phyloP scores from a whole-genome alignment of 306 rosid species.

The Clitoria ternatea region DNA sequence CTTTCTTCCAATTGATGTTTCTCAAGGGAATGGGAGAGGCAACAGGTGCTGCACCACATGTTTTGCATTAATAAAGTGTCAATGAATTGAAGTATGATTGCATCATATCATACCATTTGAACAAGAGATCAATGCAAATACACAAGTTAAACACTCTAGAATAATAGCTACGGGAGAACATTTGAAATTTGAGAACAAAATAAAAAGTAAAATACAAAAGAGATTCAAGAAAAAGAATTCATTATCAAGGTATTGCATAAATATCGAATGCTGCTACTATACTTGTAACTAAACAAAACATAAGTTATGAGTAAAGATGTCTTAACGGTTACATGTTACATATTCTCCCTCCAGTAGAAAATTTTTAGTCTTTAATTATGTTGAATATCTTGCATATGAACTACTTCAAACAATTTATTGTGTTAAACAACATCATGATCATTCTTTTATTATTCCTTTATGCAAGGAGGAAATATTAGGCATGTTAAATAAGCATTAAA shows the following conservation, averaged over 20 bases:
- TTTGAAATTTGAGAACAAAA: background rate
- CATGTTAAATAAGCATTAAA: background rate
- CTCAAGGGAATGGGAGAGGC: slow-evolving; percentile 53
- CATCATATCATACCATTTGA: background rate
- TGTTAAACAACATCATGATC: background rate
- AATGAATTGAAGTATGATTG: background rate
- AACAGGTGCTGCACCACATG: slow-evolving; percentile 43
- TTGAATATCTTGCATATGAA: background rate
- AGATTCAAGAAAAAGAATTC: background rate
- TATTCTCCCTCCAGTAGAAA: background rate
- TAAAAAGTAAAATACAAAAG: background rate
- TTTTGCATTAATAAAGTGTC: slow-evolving; percentile 2
- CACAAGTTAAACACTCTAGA: background rate
- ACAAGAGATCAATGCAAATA: background rate
- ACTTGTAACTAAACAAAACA: background rate
- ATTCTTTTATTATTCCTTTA: background rate
- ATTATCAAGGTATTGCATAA: background rate
- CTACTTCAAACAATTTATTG: background rate
- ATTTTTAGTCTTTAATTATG: background rate
- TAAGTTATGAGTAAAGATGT: background rate
- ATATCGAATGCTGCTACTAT: background rate
- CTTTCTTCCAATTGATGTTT: slow-evolving; percentile 20
- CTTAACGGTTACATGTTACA: background rate
- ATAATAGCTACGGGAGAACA: background rate
- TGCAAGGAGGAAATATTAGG: background rate